Conservation (phyloP, 2,329 filamentous ascomycete species). For the Exserohilum turcica region DNA sequence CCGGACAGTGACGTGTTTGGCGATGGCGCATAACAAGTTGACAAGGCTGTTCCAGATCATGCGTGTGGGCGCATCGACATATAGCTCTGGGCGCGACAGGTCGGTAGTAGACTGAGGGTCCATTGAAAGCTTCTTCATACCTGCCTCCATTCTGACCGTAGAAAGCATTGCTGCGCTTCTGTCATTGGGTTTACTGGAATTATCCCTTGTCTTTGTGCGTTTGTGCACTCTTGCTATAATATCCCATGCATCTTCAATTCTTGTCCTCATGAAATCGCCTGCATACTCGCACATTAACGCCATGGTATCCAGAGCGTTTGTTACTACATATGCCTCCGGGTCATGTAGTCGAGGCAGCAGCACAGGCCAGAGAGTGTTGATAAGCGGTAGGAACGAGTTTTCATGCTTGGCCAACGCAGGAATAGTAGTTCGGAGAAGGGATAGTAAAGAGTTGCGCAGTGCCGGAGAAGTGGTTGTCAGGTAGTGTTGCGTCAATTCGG, state of each 20-base stretch:
- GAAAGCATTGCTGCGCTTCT: slow-evolving; percentile 3
- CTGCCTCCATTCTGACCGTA: slow-evolving; percentile 8
- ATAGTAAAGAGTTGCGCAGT: slow-evolving; percentile 77
- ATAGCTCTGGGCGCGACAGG: slow-evolving; percentile 39
- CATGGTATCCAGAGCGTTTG: slow-evolving; percentile 73
- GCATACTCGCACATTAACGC: slow-evolving; percentile 70
- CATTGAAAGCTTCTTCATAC: slow-evolving; percentile 10
- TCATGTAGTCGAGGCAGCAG: slow-evolving; percentile 71
- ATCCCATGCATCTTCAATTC: slow-evolving; percentile 76
- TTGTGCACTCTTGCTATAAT: slow-evolving; percentile 50
- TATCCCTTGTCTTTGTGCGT: slow-evolving; percentile 21
- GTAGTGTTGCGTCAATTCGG: slow-evolving; percentile 85
- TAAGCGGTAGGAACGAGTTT: slow-evolving; percentile 81
- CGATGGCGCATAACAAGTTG: slow-evolving; percentile 64
- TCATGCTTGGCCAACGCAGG: slow-evolving; percentile 76
- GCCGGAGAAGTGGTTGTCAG: slow-evolving; percentile 82
- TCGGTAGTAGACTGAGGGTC: neutral
- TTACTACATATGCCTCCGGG: slow-evolving; percentile 68
- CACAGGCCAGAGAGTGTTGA: slow-evolving; percentile 91
- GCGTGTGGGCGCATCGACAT: slow-evolving; percentile 61
- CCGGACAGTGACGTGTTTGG: slow-evolving; percentile 66
- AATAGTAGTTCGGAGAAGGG: slow-evolving; percentile 74
- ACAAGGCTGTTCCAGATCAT: slow-evolving; percentile 69
- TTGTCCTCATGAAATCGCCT: slow-evolving; percentile 77
- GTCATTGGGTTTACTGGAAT: neutral